Evolutionary conservation across 2,329 filamentous ascomycete genomes (phyloP).

Genomic region (Dichotomopilus funicola): DNA sequence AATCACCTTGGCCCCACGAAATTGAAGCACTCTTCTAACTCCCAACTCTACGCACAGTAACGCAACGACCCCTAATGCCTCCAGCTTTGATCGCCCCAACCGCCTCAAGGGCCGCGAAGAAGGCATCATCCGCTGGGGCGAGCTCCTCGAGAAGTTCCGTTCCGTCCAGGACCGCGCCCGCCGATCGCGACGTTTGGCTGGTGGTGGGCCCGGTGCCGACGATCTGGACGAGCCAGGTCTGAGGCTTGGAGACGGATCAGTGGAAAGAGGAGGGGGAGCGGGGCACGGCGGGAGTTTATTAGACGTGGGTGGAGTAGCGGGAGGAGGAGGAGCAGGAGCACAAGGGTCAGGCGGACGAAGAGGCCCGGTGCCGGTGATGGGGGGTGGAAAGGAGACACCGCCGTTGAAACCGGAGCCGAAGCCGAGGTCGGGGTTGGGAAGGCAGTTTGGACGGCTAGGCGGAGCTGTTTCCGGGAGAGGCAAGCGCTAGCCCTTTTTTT

Average conservation of each 20-base stretch:
- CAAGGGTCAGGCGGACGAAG: conserved; percentile 22
- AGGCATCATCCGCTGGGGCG: conserved; percentile 79
- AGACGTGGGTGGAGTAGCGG: too few species aligned
- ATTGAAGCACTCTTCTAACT: neutral
- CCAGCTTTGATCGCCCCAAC: conserved; percentile 65
- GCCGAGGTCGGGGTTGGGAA: conserved; percentile 56
- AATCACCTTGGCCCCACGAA: neutral
- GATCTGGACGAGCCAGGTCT: conserved; percentile 32
- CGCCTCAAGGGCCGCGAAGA: conserved; percentile 79
- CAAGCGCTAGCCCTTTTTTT: conserved; percentile 40
- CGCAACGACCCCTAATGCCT: conserved; percentile 41
- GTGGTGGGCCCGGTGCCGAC: conserved; percentile 35
- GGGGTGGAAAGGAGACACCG: conserved; percentile 37
- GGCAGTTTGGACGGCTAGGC: conserved; percentile 62
- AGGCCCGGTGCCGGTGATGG: conserved; percentile 35
- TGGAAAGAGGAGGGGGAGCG: neutral
- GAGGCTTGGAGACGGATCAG: conserved; percentile 34
- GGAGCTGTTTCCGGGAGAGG: conserved; percentile 62
- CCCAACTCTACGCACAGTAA: conserved; percentile 30
- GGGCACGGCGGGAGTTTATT: too few species aligned
- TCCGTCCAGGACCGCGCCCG: conserved; percentile 81
- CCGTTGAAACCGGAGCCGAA: conserved; percentile 40
- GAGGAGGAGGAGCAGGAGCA: neutral
- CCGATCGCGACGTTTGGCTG: conserved; percentile 56
- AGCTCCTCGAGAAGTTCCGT: conserved; percentile 91